These are phyloP conservation scores for Trichoderma gamsii DNA, from an alignment of 495 filamentous ascomycete genomes.

Conservation along the genomic window DNA sequence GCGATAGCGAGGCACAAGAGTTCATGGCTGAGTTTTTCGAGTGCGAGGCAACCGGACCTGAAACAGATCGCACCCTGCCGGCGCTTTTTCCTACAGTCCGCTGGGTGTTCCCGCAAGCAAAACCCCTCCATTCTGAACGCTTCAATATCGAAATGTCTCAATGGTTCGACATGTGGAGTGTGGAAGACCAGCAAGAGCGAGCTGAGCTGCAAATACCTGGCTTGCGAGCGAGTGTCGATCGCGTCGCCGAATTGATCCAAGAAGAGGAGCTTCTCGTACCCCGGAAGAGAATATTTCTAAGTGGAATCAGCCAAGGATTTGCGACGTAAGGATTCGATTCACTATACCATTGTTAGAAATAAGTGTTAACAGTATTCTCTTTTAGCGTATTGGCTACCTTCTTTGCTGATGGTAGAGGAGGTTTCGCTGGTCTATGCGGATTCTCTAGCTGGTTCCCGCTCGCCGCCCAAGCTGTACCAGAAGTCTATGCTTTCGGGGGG, in stretches of 20 bases:
- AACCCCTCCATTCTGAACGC: neutral
- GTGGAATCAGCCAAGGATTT: neutral
- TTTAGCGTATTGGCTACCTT: neutral
- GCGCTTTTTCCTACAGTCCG: neutral
- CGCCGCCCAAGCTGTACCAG: neutral
- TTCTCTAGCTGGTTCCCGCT: neutral
- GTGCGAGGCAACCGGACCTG: neutral
- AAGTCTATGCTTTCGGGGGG: neutral
- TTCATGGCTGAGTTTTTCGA: neutral
- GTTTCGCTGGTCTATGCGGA: neutral
- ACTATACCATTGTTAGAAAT: neutral
- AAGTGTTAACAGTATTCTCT: neutral
- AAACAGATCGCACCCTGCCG: neutral
- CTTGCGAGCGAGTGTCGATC: neutral
- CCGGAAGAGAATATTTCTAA: neutral
- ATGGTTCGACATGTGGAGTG: conserved; percentile 7
- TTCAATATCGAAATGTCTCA: neutral
- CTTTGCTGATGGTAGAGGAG: neutral
- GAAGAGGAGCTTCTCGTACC: neutral
- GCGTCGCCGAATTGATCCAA: neutral
- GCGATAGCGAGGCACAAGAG: neutral
- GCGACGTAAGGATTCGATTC: neutral
- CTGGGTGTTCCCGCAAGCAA: neutral
- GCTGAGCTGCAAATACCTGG: neutral
- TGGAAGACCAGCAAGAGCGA: neutral